phyloP scores from a whole-genome alignment of 148 eudicot genomes.

The Spergularia marina region DNA sequence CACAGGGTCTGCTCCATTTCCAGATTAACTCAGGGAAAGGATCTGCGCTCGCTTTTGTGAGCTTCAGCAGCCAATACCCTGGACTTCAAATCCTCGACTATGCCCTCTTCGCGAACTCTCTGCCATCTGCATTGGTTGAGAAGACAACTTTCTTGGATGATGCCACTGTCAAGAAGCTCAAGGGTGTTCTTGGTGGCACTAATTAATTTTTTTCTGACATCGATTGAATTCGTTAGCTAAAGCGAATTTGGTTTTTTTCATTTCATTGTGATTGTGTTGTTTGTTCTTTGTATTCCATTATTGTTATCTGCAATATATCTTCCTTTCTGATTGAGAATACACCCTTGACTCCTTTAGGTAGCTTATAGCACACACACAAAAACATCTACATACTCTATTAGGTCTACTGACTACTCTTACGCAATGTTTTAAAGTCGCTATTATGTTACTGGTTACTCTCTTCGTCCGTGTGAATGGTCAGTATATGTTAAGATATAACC shows the following conservation, averaged over 20 bases:
- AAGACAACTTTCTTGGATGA: conserved; percentile 61
- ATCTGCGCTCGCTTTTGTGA: conserved; percentile 46
- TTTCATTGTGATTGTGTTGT: conserved; percentile 7
- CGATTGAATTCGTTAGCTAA: background rate
- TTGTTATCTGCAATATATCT: background rate
- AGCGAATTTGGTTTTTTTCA: background rate
- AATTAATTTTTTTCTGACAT: conserved; percentile 24
- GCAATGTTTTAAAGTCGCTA: too few relatives aligned
- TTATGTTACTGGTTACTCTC: too few relatives aligned
- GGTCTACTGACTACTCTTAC: too few relatives aligned
- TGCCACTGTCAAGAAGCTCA: conserved; percentile 61
- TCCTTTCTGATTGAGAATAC: too few relatives aligned
- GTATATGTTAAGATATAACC: too few relatives aligned
- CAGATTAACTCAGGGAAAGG: conserved; percentile 54
- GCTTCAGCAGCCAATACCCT: conserved; percentile 59
- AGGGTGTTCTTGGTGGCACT: conserved; percentile 73
- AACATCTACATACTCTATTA: too few relatives aligned
- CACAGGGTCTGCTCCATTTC: conserved; percentile 80
- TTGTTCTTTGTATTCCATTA: conserved; percentile 4
- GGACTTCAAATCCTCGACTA: conserved; percentile 82
- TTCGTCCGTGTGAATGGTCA: too few relatives aligned
- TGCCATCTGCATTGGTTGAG: conserved; percentile 52
- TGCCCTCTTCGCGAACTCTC: conserved; percentile 52
- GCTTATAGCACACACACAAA: too few relatives aligned
- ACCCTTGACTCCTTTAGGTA: too few relatives aligned